These are phyloP conservation scores for Lentinula edodes DNA, from an alignment of 768 basidiomycete genomes.

Conservation along the genomic window DNA sequence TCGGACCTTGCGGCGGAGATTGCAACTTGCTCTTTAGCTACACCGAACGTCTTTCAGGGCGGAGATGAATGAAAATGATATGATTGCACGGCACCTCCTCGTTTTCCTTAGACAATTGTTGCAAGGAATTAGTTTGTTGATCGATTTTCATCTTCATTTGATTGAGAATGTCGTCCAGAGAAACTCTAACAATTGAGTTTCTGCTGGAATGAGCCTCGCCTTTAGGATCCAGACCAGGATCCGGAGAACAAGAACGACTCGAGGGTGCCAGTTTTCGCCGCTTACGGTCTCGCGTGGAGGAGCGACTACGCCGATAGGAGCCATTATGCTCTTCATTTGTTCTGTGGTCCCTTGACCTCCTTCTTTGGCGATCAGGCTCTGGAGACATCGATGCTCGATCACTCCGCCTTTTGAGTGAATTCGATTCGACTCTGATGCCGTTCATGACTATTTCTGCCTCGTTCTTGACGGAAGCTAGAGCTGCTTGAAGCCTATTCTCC, in stretches of 20 bases:
- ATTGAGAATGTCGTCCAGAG: constrained; percentile 29
- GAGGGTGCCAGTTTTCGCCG: neutral
- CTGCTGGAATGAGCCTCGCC: neutral
- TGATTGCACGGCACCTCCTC: constrained; percentile 27
- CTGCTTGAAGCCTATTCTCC: constrained; percentile 24
- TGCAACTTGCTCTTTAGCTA: constrained; percentile 1
- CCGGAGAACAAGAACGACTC: constrained; percentile 1
- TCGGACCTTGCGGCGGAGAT: neutral
- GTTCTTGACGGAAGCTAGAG: constrained; percentile 26
- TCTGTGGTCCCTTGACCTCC: neutral
- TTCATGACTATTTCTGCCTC: constrained; percentile 19
- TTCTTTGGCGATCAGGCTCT: neutral
- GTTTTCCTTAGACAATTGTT: constrained; percentile 41
- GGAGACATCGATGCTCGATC: neutral
- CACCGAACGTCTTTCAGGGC: neutral
- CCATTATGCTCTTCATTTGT: neutral
- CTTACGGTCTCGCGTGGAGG: neutral
- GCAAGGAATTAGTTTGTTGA: constrained; percentile 38
- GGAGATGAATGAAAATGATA: neutral
- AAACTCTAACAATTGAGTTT: neutral
- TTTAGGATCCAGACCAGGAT: neutral
- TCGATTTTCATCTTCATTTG: constrained; percentile 46
- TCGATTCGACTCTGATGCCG: constrained; percentile 4
- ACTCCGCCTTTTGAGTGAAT: constrained; percentile 6
- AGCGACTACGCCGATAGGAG: neutral